Percentiles rank a stretch among this genome's conserved stretches.
phyloP scores from a whole-genome alignment of 495 filamentous ascomycete species.

The Talaromyces nanjingensis region DNA sequence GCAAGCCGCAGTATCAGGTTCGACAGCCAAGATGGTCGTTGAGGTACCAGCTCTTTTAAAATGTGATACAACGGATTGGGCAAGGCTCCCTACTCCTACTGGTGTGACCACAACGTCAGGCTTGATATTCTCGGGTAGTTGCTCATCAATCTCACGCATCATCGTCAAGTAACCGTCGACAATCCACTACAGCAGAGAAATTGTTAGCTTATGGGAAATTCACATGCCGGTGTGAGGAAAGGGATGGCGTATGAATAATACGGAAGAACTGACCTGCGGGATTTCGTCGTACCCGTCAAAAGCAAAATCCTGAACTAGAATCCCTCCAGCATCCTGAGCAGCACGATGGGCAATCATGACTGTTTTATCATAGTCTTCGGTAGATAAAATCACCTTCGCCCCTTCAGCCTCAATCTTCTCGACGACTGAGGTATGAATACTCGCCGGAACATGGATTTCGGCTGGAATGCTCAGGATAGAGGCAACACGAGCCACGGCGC shows the following conservation, averaged over 20 bases:
- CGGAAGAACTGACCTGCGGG: conserved; percentile 25
- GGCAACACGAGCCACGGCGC: conserved; percentile 61
- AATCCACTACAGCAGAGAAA: conserved; percentile 41
- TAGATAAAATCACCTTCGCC: conserved; percentile 40
- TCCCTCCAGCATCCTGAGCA: conserved; percentile 20
- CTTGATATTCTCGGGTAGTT: conserved; percentile 26
- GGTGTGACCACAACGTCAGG: conserved; percentile 41
- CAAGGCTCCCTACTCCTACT: conserved; percentile 60
- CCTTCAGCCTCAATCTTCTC: conserved; percentile 51
- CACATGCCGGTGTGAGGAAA: not conserved
- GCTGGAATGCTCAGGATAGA: conserved; percentile 41
- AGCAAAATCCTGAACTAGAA: conserved; percentile 1
- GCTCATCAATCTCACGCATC: conserved; percentile 54
- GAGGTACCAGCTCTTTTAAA: conserved; percentile 40
- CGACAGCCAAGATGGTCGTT: conserved; percentile 47
- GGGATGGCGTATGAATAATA: not conserved
- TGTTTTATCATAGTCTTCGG: conserved; percentile 55
- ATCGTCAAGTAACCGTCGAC: conserved; percentile 67
- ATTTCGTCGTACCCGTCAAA: conserved; percentile 51
- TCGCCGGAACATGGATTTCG: conserved; percentile 48
- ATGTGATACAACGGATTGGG: conserved; percentile 51
- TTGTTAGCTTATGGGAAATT: not conserved
- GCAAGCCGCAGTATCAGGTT: conserved; percentile 58
- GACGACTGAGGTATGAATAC: conserved; percentile 45
- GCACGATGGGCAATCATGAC: conserved; percentile 37